Evolutionary conservation across 139 green algal genomes (phyloP).

Genomic region (Chlamydomonas applanata): DNA sequence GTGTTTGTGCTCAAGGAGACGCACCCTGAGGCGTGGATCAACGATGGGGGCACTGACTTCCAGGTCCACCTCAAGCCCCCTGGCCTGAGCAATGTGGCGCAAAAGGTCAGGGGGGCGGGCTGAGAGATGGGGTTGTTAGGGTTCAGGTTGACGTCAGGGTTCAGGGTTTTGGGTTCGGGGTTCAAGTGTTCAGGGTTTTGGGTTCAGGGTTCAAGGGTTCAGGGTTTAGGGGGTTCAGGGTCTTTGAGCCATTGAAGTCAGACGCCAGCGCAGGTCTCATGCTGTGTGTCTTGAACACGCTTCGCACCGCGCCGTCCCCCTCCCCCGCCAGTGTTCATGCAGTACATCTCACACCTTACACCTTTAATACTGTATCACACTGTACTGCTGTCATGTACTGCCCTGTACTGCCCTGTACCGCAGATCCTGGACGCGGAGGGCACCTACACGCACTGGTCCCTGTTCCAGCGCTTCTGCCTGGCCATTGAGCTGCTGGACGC

Average conservation of each 20-base stretch:
- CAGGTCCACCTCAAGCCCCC: constrained; percentile 59
- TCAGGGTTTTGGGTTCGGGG: too few species aligned
- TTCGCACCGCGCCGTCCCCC: too few species aligned
- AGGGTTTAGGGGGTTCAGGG: too few species aligned
- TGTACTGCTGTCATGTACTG: too few species aligned
- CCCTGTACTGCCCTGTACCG: neutral
- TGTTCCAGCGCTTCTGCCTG: constrained; percentile 72
- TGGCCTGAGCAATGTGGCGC: constrained; percentile 20
- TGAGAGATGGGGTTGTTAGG: neutral
- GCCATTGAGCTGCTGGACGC: constrained; percentile 67
- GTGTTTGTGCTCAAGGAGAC: constrained; percentile 69
- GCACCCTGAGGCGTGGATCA: constrained; percentile 63
- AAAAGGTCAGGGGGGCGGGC: constrained; percentile 22
- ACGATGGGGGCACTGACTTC: constrained; percentile 61
- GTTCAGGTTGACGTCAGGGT: neutral
- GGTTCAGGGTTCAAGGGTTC: too few species aligned
- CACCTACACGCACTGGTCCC: constrained; percentile 60
- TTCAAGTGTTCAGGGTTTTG: too few species aligned
- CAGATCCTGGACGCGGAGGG: constrained; percentile 51
- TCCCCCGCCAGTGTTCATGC: too few species aligned
- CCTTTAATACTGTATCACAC: too few species aligned
- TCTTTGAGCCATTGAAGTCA: too few species aligned
- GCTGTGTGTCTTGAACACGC: too few species aligned
- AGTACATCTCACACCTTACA: too few species aligned
- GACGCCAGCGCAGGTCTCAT: too few species aligned